Evolutionary conservation across 1,139 yeast genomes (phyloP), one percentile per base, ranked within the genome.

Genomic region (Pichia norvegensis): DNA sequence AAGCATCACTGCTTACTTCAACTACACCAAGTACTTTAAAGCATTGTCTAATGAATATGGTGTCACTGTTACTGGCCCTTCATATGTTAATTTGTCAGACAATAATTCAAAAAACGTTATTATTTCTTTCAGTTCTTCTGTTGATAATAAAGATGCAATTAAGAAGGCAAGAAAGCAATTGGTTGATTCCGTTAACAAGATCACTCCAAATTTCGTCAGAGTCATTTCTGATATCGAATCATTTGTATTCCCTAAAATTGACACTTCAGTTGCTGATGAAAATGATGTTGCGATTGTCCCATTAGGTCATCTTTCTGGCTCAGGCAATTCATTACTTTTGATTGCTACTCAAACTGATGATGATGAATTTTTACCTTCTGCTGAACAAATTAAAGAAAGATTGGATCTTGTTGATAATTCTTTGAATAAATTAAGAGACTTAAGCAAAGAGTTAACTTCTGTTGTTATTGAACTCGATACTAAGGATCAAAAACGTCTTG

Each of bases 101-200:
- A 68, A 66, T 5, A 61, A 61, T n/a, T 37, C 53, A 25, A 53
- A 57, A 16, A 46, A 53, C 27, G 76, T 74, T 40, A 54, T 57
- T 14, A 63, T 74, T 42, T 54, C 65, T 27, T 68, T 67, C 29
- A 61, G 62, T 42, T 66, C 69, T 45, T 16, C 49, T 14, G 57
- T 56, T 36, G 68, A 65, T 16, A 72, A 68, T 4, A 67, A 64
- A 17, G 70, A 60, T 29, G 43, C 53, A 8, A 49, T 78, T 49
- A 72, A 74, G 55, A 54, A 61, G 14, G 79, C 80, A 33, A 85
- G 90, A 65, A 80, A 78, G 59, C 76, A 77, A 17, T 70, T 92
- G 52, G 87, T 92, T 49, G 70, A 77, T 29, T 68, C 74, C 29
- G 96, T 92, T 45, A 88, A 87, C 66, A 69, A 72, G 45, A 73